These are phyloP conservation scores for Pleurozium schreberi DNA, from an alignment of 225 moss, liverwort and hornwort species.

Conservation along the genomic window DNA sequence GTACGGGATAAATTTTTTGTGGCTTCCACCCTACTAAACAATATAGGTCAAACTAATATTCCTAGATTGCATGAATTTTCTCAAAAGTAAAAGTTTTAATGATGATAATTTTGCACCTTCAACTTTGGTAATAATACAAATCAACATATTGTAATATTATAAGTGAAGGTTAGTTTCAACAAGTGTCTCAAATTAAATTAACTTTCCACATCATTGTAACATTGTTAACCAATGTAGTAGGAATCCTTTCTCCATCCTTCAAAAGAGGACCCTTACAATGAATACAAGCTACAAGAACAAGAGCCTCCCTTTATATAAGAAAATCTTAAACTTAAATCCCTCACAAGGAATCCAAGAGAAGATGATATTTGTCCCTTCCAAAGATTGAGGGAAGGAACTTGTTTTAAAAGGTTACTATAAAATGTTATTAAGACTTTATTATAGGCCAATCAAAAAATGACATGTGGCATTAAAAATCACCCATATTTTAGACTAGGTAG, in stretches of 20 bases:
- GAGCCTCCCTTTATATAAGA: fast-evolving
- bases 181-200: background rate
- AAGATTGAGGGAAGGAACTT: too few species aligned
- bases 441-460: background rate
- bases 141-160: fast-evolving
- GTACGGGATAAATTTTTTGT: background rate
- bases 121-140: background rate
- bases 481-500: too few species aligned
- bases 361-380: too few species aligned
- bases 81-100: background rate
- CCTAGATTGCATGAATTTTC: background rate
- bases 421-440: background rate
- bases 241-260: too few species aligned
- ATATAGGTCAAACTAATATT: background rate
- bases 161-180: background rate
- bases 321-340: too few species aligned
- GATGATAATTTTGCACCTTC: background rate
- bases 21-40: background rate
- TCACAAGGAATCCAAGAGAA: too few species aligned
- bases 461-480: too few species aligned
- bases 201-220: background rate
- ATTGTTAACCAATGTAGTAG: too few species aligned
- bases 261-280: too few species aligned
- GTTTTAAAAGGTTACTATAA: background rate
- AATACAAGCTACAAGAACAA: too few species aligned